Evolutionary conservation across 2,329 filamentous ascomycete species (phyloP), one percentile per base, ranked within the genome.

Genomic region (Colletotrichum sp.): DNA sequence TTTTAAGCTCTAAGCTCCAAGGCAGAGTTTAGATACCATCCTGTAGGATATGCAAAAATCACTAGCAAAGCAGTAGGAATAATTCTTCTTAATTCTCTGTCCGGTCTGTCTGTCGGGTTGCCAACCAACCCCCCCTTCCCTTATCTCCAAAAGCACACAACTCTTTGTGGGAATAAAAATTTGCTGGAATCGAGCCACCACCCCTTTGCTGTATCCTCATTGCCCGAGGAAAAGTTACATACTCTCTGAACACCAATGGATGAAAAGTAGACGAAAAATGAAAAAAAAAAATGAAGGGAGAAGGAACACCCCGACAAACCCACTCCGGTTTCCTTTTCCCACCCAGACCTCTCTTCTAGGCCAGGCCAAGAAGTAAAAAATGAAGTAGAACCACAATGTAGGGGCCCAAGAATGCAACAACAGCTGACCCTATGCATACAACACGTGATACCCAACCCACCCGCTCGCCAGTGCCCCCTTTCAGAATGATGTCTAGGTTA

Each of bases 231-330:
- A 52, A 52, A 21, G 21, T 43, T 34, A 36, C 65, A 55, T 32
- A 57, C 71, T 72, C 72, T 67, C 72, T 72, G 28, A 72, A 72
- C 72, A 75, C 72, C 72, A 24, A 36, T 72, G 55, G 57, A 28
- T 18, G 32, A 59, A 36, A 36, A 59, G 30, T 21, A 52, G n/a
- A 52, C 43, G n/a, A 52, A 34, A 52, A 18, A n/a, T n/a, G n/a
- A 26, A 57, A n/a, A 5, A 3, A n/a, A 16, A 36, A 24, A 15
- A 21, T 13, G 10, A 52, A 39, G 43, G 43, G 28, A 32, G 30
- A 66, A 39, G 43, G n/a, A 36, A 43, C 34, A 24, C 52, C 61
- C 32, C 63, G 52, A 39, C 68, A 66, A 26, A 55, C 68, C 68
- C 43, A 67, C 67, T 72, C 68, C 68, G 21, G 24, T 66, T 48